Evolutionary conservation across 306 rosid genomes (phyloP).

Genomic region (Geum urbanum): DNA sequence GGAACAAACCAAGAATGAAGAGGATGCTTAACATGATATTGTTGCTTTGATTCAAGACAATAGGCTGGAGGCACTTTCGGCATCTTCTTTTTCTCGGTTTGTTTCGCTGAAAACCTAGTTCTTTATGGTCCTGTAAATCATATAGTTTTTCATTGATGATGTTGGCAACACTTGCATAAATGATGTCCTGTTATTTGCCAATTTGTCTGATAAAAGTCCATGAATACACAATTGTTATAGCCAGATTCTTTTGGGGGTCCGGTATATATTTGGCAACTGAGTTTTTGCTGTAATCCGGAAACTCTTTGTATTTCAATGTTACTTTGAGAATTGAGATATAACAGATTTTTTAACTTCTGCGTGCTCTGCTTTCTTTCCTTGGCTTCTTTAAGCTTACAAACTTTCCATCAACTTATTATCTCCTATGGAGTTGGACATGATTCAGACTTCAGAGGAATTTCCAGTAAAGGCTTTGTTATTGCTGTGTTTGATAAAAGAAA

Average conservation of each 20-base stretch:
- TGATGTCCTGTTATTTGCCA: slow-evolving; percentile 19
- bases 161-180: no score
- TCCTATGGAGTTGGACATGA: neutral
- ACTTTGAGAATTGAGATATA: neutral
- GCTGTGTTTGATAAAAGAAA: neutral
- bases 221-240: slow-evolving; percentile 6
- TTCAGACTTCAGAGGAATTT: no score
- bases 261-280: slow-evolving; percentile 2
- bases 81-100: slow-evolving; percentile 25
- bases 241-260: neutral
- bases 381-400: neutral
- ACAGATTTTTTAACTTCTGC: neutral
- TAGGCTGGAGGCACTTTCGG: slow-evolving; percentile 22
- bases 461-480: neutral
- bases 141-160: no score
- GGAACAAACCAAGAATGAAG: slow-evolving; percentile 25
- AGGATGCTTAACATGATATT: slow-evolving; percentile 28
- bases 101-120: slow-evolving; percentile 15
- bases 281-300: neutral
- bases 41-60: slow-evolving; percentile 34
- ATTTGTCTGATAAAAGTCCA: neutral
- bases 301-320: neutral
- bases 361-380: neutral
- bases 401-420: neutral
- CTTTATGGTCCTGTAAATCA: no score